Base-by-base conservation (phyloP, 2,329 filamentous ascomycete genomes). In the Aspergillus neoniger region DNA sequence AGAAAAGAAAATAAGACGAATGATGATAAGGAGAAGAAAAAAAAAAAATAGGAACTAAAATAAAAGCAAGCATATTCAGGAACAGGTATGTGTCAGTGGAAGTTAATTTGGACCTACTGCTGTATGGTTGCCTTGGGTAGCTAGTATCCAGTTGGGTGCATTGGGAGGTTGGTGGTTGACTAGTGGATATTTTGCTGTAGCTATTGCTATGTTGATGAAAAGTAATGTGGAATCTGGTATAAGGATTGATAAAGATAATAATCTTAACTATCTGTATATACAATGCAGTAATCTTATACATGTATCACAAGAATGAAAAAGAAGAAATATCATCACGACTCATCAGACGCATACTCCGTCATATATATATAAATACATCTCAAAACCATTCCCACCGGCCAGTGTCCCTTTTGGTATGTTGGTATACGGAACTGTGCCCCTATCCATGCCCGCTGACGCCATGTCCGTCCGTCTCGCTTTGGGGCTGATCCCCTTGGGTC, bases 351-450 rank as follows among this genome's bases (percentile, higher is more conserved):
- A 14, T 44, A 55, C 53, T 47, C 53, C 53, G n/a, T 55, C 53
- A 43, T 32, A 55, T 36, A 55, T 36, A 39, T 55, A 55, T 44
- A 55, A 55, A 41, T 55, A 55, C 53, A 55, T 55, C 32, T 41
- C 36, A 10, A 28, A 43, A 32, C 17, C 19, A 23, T 55, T 41
- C 30, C 23, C 7, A 28, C 43, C 39, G n/a, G 25, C 53, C 41
- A 44, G 52, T 44, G 12, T 36, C 19, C 39, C 21, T 30, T 19
- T 47, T 21, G 43, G 28, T 30, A 55, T 36, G 32, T 32, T 47
- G 53, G 53, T 55, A 55, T 55, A 55, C 47, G 47, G 47, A 30
- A 50, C 47, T 47, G 53, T 55, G 53, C 41, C 17, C 39, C 43
- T 47, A 44, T 44, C 15, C 43, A 47, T 55, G 53, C 15, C 53